phyloP scores from a whole-genome alignment of 768 basidiomycete genomes.

The Mycena rosella region DNA sequence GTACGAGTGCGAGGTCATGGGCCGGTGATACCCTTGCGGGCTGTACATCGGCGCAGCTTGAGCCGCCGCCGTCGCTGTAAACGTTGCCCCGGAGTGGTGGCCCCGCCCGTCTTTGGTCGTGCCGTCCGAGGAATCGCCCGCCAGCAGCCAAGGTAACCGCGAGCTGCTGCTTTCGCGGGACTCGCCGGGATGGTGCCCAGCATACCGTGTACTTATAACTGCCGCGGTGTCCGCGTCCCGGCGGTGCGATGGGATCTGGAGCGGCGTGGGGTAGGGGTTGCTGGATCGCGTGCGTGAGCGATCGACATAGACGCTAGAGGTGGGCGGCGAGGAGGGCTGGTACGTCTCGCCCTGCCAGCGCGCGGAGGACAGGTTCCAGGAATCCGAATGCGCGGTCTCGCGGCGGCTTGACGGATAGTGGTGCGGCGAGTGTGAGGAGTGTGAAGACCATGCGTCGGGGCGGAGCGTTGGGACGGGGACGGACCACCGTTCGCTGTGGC shows the following conservation, averaged over 20 bases:
- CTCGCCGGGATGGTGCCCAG: slow-evolving; percentile 23
- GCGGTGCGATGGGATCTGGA: slow-evolving; percentile 31
- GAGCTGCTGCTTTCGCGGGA: slow-evolving; percentile 21
- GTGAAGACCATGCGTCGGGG: slow-evolving; percentile 25
- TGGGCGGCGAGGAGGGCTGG: slow-evolving; percentile 39
- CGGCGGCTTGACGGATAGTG: slow-evolving; percentile 21
- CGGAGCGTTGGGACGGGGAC: slow-evolving; percentile 22
- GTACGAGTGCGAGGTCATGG: slow-evolving; percentile 27
- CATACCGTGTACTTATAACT: slow-evolving; percentile 24
- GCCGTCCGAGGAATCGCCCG: slow-evolving; percentile 17
- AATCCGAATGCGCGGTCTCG: slow-evolving; percentile 17
- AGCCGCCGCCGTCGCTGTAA: neutral
- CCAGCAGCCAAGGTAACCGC: slow-evolving; percentile 28
- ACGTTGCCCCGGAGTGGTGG: slow-evolving; percentile 17
- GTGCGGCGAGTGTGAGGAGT: slow-evolving; percentile 17
- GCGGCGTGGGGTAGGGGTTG: slow-evolving; percentile 47
- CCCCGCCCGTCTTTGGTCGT: slow-evolving; percentile 25
- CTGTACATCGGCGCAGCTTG: slow-evolving; percentile 19
- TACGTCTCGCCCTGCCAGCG: slow-evolving; percentile 57
- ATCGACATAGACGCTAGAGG: slow-evolving; percentile 45
- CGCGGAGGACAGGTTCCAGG: slow-evolving; percentile 28
- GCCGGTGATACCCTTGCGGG: slow-evolving; percentile 31
- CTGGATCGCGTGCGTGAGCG: slow-evolving; percentile 53
- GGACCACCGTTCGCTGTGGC: slow-evolving; percentile 32
- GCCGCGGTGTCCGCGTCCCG: slow-evolving; percentile 31